These are phyloP conservation scores for Crucihimalaya himalaica DNA, from an alignment of 345 rosid genomes.

Conservation along the genomic window DNA sequence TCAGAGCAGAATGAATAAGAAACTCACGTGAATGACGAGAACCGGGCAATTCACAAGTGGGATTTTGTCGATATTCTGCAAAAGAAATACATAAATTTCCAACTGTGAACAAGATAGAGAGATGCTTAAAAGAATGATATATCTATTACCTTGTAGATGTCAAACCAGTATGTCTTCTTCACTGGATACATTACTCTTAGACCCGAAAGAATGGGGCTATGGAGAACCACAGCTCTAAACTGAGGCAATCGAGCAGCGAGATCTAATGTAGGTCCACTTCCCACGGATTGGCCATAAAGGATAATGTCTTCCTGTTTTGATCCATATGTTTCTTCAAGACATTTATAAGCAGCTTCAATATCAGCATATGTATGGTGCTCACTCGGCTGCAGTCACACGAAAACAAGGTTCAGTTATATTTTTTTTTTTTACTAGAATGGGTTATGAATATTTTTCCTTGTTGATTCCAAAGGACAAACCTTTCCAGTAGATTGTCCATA, in stretches of 20 bases:
- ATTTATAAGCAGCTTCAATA: slow-evolving; percentile 92
- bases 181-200: slow-evolving; percentile 98
- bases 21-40: slow-evolving; percentile 91
- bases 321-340: slow-evolving; percentile 91
- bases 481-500: slow-evolving; percentile 97
- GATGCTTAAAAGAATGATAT: neutral
- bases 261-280: slow-evolving; percentile 97
- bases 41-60: slow-evolving; percentile 91
- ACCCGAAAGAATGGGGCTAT: slow-evolving; percentile 97
- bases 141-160: slow-evolving; percentile 81
- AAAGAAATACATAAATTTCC: slow-evolving; percentile 12
- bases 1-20: neutral
- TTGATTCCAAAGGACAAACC: slow-evolving; percentile 49
- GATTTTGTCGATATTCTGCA: slow-evolving; percentile 96
- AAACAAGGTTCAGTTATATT: slow-evolving; percentile 3
- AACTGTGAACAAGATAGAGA: slow-evolving; percentile 1
- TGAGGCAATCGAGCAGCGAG: slow-evolving; percentile 80
- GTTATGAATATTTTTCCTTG: neutral
- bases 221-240: slow-evolving; percentile 84
- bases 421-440: slow-evolving; percentile 7
- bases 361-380: slow-evolving; percentile 98
- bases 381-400: slow-evolving; percentile 72
- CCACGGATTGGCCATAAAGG: slow-evolving; percentile 97
- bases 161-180: slow-evolving; percentile 95
- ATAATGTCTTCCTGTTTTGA: slow-evolving; percentile 86